Evolutionary conservation across 2,329 filamentous ascomycete genomes (phyloP), one percentile per base, ranked within the genome.

Genomic region (Kalaharituber pfeilii): DNA sequence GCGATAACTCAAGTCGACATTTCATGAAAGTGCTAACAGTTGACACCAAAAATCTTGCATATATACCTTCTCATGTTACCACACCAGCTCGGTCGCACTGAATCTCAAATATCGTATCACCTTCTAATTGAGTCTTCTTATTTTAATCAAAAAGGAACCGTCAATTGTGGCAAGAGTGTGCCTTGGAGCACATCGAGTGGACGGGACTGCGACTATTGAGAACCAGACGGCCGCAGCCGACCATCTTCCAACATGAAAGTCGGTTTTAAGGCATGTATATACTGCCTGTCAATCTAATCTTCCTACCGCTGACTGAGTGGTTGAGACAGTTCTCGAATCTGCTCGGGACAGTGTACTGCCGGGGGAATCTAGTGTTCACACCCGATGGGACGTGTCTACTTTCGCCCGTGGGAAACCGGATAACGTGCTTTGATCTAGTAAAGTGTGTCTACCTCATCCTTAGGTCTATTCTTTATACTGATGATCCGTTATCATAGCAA

Each of bases 291-390:
- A 49, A 26, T 50, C 26, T 39, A 44, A 22, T 50, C 30, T 36
- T 61, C 42, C 57, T 56, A 13, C 13, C 28, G 53, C n/a, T 36
- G 7, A 50, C 50, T 13, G n/a, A 24, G n/a, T 22, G 4, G 11
- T 47, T 47, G 2, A 49, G 44, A 1, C 65, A 95, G 88, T 98
- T 98, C 72, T 94, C 89, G 68, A 98, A 96, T 71, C 78, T 98
- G 68, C 79, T 98, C 66, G 93, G 91, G 67, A 98, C 91, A 63
- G 91, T 98, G 67, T 98, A 96, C 75, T 86, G 87, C 73, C 86
- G 88, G 78, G 91, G 93, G 71, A 98, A 96, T 69, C 78, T 98
- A 66, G 77, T 95, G 67, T 98, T 93, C 74, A 93, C 86, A 65
- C 86, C 88, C 58, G 89, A 98, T 77, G 93, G 93, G 67, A 91